Evolutionary conservation across 2,329 filamentous ascomycete genomes (phyloP).

Genomic region (Ascochyta clinopodiicola): DNA sequence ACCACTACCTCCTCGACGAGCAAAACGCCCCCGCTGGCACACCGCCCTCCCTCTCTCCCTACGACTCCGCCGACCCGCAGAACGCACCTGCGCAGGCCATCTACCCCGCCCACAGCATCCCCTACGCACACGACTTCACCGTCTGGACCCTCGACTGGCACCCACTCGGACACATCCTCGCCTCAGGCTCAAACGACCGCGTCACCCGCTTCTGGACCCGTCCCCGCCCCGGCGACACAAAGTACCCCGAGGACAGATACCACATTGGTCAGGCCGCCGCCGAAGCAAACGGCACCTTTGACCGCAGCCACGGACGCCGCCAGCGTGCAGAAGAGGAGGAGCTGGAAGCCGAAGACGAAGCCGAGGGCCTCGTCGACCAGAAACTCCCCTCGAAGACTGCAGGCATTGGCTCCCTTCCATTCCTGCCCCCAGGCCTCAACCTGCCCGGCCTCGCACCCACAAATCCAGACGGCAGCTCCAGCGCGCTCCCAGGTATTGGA

Average conservation of each 20-base stretch:
- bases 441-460: conserved; percentile 42
- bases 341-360: conserved; percentile 90
- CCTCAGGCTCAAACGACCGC: conserved; percentile 93
- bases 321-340: conserved; percentile 92
- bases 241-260: conserved; percentile 86
- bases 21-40: conserved; percentile 82
- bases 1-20: conserved; percentile 95
- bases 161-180: conserved; percentile 91
- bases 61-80: conserved; percentile 77
- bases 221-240: conserved; percentile 83
- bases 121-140: conserved; percentile 89
- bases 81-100: conserved; percentile 88
- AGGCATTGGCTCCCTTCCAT: conserved; percentile 50
- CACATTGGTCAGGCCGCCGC: conserved; percentile 94
- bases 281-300: conserved; percentile 94
- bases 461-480: conserved; percentile 52
- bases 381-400: conserved; percentile 72
- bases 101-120: conserved; percentile 84
- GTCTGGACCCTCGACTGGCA: conserved; percentile 99
- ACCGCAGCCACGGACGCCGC: conserved; percentile 76
- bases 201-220: conserved; percentile 98
- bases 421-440: conserved; percentile 66
- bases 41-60: conserved; percentile 76
- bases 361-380: conserved; percentile 90
- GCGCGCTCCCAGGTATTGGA: conserved; percentile 57